Evolutionary conservation across 495 filamentous ascomycete species (phyloP), one percentile per base, ranked within the genome.

Genomic region (Penicillium robsamsonii): DNA sequence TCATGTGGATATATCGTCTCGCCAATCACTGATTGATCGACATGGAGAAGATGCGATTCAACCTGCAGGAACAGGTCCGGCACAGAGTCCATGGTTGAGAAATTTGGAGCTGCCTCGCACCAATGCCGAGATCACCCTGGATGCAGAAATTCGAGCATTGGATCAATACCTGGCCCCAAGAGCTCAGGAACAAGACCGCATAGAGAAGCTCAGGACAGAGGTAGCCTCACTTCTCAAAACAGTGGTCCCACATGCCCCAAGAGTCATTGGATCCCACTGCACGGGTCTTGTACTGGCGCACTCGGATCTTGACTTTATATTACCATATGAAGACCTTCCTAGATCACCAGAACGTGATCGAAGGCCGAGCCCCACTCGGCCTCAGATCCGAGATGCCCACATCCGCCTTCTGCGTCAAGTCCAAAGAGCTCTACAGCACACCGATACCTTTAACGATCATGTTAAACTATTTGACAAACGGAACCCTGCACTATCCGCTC

Each of bases 271-370:
- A 18, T 84, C 82, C 6, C 69, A 76, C 35, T 50, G 61, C 5
- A 84, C 77, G n/a, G 80, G 81, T n/a, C 64, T 87, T 31, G 76
- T 75, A 1, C 47, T 72, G 41, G 67, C 74, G 18, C 70, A 72
- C 33, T 87, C 85, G 12, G 77, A 78, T 61, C 64, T 87, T 5
- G 74, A 85, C 60, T 68, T 77, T 55, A 61, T 65, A 27, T 62
- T 77, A 8, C 58, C 59, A 9, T 59, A 77, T 6, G 48, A 64
- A 6, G 66, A 70, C 45, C 13, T 48, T 17, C 57, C 53, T 12
- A 59, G 63, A 13, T 59, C 64, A 5, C 41, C 46, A 40, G 56
- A 62, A 15, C 49, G 37, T 15, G 50, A 55, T 22, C 69, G 71
- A 24, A 67, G 63, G 40, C 71, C 70, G 8, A 76, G 73, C 57